A percentile compares a stretch with the other conserved stretches of the same genome.
Conservation (phyloP, 2,329 filamentous ascomycete genomes). For the Colletotrichum eremochloae region DNA sequence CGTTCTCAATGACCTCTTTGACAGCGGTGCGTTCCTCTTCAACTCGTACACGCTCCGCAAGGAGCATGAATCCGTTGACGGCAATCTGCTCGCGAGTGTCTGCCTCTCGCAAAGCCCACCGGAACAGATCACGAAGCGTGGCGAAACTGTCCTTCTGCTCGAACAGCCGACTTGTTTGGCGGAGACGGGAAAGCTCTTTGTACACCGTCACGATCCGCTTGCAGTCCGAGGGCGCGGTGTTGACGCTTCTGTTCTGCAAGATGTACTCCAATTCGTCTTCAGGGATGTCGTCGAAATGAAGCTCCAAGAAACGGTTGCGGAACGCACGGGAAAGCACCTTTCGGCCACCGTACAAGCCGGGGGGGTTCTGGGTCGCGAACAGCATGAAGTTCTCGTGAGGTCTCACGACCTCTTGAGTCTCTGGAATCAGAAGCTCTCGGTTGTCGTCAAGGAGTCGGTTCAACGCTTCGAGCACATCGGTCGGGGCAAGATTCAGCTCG, state of each 20-base stretch:
- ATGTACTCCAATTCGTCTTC: constrained; percentile 95
- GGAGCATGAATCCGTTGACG: constrained; percentile 93
- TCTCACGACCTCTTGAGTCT: constrained; percentile 93
- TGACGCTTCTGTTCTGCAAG: constrained; percentile 86
- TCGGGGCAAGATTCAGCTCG: constrained; percentile 95
- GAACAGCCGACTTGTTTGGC: constrained; percentile 91
- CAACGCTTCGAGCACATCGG: constrained; percentile 94
- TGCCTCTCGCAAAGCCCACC: constrained; percentile 90
- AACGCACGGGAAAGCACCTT: constrained; percentile 96
- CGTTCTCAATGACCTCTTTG: constrained; percentile 87
- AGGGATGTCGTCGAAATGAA: constrained; percentile 98
- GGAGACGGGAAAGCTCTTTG: constrained; percentile 87
- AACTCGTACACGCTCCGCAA: constrained; percentile 95
- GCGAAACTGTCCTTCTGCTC: constrained; percentile 98
- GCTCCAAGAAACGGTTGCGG: constrained; percentile 94
- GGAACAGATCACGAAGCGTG: constrained; percentile 93
- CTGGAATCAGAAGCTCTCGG: constrained; percentile 92
- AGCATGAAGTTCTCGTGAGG: constrained; percentile 97
- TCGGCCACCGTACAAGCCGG: constrained; percentile 93
- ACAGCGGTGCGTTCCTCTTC: constrained; percentile 87
- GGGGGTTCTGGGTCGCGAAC: constrained; percentile 97
- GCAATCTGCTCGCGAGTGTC: constrained; percentile 91
- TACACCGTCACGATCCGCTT: constrained; percentile 93
- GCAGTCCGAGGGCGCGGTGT: constrained; percentile 90
- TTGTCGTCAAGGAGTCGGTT: constrained; percentile 98